Evolutionary conservation across 139 green algal genomes (phyloP), one percentile per base, ranked within the genome.

Genomic region (Raphidocelis subcapitata): DNA sequence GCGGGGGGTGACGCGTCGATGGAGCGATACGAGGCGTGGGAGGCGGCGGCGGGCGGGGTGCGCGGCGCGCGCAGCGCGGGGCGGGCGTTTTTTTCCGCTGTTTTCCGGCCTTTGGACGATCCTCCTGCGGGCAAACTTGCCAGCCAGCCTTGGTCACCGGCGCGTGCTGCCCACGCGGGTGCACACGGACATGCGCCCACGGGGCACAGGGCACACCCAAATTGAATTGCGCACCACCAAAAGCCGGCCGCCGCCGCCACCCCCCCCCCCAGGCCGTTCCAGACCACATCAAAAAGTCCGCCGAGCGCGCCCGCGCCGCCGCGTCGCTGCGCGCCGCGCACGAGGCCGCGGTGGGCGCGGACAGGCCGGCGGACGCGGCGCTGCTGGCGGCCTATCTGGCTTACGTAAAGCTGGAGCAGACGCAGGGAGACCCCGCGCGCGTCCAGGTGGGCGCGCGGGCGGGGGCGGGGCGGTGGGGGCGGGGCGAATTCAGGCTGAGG

Each of bases 361-460:
- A 59, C 28, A 63, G 44, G 62, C 35, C 76, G 3, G 65, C 75
- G n/a, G 81, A 89, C 51, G 72, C 76, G 37, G 64, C 73, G 1
- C 81, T 94, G 66, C 84, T 97, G 68, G 87, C 88, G 12, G 81
- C 81, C 24, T 97, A 87, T 77, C 65, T 95, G 69, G 77, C 87
- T 1, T 97, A 97, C 81, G 85, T 97, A 33, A 81, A 81, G 47
- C 72, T 86, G 61, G 82, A 86, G 77, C 76, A 89, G 84, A 77
- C 71, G 21, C 69, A 79, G 31, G 80, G 76, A 12, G 81, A 92
- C 44, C 78, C 82, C 15, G 81, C 69, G 1, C 65, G 88, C 2
- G 89, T 91, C 57, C 81, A 86, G 76, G 68, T 86, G 56, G 0
- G 76, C 5, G 5, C 5, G 16, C 24, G 16, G 10, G 55, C 5